Evolutionary conservation across 768 basidiomycete species (phyloP).

Genomic region (Lactarius hengduanensis): DNA sequence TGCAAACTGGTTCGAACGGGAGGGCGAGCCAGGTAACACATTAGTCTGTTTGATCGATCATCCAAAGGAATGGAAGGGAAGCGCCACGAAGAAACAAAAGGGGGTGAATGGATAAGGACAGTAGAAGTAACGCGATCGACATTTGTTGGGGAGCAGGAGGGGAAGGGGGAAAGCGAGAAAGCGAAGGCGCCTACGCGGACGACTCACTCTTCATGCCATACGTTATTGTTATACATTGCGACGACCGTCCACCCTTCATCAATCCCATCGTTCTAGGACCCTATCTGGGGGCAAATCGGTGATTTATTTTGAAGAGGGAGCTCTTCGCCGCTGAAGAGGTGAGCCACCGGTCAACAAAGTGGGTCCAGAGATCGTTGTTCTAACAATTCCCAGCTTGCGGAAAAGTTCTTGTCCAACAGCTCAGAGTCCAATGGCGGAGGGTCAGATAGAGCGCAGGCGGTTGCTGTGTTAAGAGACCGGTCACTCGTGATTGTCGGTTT

Average conservation of each 20-base stretch:
- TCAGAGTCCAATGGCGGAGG: neutral
- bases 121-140: neutral
- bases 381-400: neutral
- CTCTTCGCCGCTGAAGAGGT: neutral
- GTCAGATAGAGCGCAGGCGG: neutral
- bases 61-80: neutral
- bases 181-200: neutral
- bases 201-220: neutral
- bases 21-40: neutral
- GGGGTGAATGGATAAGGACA: neutral
- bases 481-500: neutral
- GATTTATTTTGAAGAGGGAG: neutral
- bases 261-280: neutral
- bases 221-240: neutral
- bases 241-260: no score
- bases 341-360: neutral
- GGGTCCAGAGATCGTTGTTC: neutral
- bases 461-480: neutral
- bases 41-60: neutral
- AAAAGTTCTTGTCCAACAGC: neutral
- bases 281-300: neutral
- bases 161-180: neutral
- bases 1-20: neutral
- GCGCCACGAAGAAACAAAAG: neutral
- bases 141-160: neutral